These are phyloP conservation scores for Hygrophorus pudorinus DNA, from an alignment of 768 basidiomycete genomes.

Conservation along the genomic window DNA sequence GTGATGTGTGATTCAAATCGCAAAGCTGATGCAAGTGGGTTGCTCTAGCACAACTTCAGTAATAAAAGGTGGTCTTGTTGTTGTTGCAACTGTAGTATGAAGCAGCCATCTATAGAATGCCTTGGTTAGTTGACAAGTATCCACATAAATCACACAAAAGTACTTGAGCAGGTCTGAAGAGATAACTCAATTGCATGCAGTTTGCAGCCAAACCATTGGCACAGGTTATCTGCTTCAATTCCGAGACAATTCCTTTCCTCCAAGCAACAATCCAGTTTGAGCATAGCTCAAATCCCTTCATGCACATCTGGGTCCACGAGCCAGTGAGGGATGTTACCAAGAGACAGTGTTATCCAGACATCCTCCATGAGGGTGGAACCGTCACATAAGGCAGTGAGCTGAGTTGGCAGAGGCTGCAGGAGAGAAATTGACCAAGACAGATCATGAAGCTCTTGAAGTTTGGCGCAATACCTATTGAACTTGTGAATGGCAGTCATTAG, in stretches of 20 bases:
- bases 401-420: conserved; percentile 21
- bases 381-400: conserved; percentile 18
- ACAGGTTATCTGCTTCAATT: conserved; percentile 23
- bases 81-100: conserved; percentile 8
- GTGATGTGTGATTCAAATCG: too few relatives aligned
- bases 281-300: conserved; percentile 12
- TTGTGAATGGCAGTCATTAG: conserved; percentile 15
- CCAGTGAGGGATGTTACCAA: conserved; percentile 18
- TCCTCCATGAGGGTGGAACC: conserved; percentile 23
- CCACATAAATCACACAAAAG: conserved; percentile 6
- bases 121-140: not conserved
- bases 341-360: conserved; percentile 21
- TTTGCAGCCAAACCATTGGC: conserved; percentile 23
- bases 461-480: conserved; percentile 20
- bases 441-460: conserved; percentile 9
- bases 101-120: not conserved
- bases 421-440: conserved; percentile 19
- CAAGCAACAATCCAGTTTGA: conserved; percentile 17
- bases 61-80: conserved; percentile 7
- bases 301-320: conserved; percentile 19
- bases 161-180: conserved; percentile 12
- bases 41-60: conserved; percentile 8
- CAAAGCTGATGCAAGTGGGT: not conserved
- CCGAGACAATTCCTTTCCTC: conserved; percentile 20
- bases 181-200: conserved; percentile 17